phyloP scores from a whole-genome alignment of 2,329 filamentous ascomycete genomes.

The Exophiala sideris region DNA sequence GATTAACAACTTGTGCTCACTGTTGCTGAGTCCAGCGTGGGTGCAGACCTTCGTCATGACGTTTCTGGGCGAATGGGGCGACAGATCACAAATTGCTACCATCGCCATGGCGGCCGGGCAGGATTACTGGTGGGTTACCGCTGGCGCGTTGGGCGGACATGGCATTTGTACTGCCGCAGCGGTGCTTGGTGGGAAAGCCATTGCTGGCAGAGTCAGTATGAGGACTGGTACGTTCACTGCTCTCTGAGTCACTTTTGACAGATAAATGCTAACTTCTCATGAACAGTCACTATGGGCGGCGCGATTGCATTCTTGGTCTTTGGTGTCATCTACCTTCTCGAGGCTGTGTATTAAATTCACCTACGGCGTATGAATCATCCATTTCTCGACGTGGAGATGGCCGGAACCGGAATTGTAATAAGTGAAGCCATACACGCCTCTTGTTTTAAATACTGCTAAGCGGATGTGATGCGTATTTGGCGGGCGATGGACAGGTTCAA shows the following conservation, averaged over 20 bases:
- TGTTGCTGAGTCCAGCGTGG: slow-evolving; percentile 92
- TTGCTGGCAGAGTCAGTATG: slow-evolving; percentile 91
- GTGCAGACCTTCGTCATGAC: slow-evolving; percentile 99
- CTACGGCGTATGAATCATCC: not conserved
- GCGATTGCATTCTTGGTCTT: slow-evolving; percentile 88
- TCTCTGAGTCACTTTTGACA: slow-evolving; percentile 10
- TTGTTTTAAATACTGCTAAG: too few relatives aligned
- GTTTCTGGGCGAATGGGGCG: slow-evolving; percentile 96
- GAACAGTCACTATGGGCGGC: slow-evolving; percentile 81
- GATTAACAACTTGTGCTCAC: slow-evolving; percentile 77
- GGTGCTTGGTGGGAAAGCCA: slow-evolving; percentile 85
- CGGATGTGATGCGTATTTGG: too few relatives aligned
- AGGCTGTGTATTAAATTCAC: slow-evolving; percentile 59
- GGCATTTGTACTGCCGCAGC: slow-evolving; percentile 85
- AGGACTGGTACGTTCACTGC: slow-evolving; percentile 74
- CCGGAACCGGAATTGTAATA: too few relatives aligned
- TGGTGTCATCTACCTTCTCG: slow-evolving; percentile 84
- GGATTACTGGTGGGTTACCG: slow-evolving; percentile 98
- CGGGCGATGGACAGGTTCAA: too few relatives aligned
- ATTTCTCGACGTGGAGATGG: too few relatives aligned
- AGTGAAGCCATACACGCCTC: too few relatives aligned
- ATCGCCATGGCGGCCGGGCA: slow-evolving; percentile 98
- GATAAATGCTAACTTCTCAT: slow-evolving; percentile 15
- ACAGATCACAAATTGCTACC: slow-evolving; percentile 94
- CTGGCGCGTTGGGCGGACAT: slow-evolving; percentile 82